A percentile compares a stretch with the other conserved stretches of the same genome.
Evolutionary conservation across 2,329 filamentous ascomycete genomes (phyloP).

Genomic region (Fusarium keratoplasticum): DNA sequence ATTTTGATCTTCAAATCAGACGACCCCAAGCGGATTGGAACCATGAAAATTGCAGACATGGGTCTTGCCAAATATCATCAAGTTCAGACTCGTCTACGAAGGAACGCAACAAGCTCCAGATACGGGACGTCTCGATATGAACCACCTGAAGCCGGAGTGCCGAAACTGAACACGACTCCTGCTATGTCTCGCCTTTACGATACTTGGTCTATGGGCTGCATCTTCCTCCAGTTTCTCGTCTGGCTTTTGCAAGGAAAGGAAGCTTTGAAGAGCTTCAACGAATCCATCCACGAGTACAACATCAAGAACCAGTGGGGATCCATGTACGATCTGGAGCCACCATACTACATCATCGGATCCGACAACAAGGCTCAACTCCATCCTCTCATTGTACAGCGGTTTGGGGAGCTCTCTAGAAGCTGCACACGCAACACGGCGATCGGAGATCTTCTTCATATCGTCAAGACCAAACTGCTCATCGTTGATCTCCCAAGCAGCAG

Average conservation of each 20-base stretch:
- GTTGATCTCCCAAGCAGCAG: not conserved
- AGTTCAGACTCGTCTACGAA: slow-evolving; percentile 1
- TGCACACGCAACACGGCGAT: not conserved
- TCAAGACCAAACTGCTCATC: not conserved
- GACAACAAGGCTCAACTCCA: not conserved
- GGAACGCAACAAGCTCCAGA: slow-evolving; percentile 1
- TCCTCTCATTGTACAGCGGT: not conserved
- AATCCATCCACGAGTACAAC: not conserved
- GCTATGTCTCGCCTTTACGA: slow-evolving; percentile 3
- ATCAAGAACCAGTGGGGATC: not conserved
- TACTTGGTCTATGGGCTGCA: slow-evolving; percentile 10
- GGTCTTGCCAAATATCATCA: slow-evolving; percentile 10
- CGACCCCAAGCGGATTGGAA: not conserved
- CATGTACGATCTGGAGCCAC: slow-evolving; percentile 4
- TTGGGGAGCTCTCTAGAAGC: not conserved
- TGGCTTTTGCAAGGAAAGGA: slow-evolving; percentile 4
- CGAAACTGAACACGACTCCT: not conserved
- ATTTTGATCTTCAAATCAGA: not conserved
- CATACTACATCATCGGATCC: slow-evolving; percentile 3
- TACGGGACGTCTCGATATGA: slow-evolving; percentile 2
- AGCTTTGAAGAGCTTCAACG: not conserved
- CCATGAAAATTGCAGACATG: slow-evolving; percentile 9
- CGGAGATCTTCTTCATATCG: not conserved
- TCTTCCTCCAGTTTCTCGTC: slow-evolving; percentile 7
- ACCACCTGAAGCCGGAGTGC: not conserved